Conservation (phyloP, 352 stramenopile genomes). For the Globisporangium parvum region DNA sequence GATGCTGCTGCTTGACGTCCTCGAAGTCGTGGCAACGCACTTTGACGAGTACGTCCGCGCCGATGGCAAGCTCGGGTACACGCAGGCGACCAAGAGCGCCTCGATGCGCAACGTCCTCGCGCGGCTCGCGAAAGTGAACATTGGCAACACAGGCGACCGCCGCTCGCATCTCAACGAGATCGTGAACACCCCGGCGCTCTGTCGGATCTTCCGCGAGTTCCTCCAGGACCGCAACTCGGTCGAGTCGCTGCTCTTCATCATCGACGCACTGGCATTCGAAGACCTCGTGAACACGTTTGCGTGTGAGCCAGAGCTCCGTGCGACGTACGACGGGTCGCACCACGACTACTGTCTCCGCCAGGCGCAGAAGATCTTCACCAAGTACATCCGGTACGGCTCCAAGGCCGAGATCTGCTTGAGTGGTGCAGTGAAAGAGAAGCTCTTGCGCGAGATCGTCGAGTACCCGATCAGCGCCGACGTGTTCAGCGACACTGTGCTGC, state of each 20-base stretch:
- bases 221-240: conserved; percentile 47
- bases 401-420: conserved; percentile 58
- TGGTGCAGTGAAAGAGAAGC: conserved; percentile 34
- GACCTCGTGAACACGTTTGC: conserved; percentile 56
- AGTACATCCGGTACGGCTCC: conserved; percentile 66
- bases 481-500: conserved; percentile 51
- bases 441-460: conserved; percentile 38
- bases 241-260: conserved; percentile 60
- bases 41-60: conserved; percentile 55
- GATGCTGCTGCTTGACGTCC: conserved; percentile 54
- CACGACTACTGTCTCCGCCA: conserved; percentile 56
- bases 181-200: conserved; percentile 38
- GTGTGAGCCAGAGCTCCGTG: conserved; percentile 11
- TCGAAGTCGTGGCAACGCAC: conserved; percentile 43
- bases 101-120: conserved; percentile 54
- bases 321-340: conserved; percentile 21
- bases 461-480: conserved; percentile 39
- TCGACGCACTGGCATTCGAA: conserved; percentile 60
- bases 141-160: conserved; percentile 30
- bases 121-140: conserved; percentile 33
- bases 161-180: conserved; percentile 44
- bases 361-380: conserved; percentile 74
- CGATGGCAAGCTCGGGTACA: conserved; percentile 32
- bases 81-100: conserved; percentile 24
- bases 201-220: conserved; percentile 54